Percentiles rank a stretch among this genome's conserved stretches.
These are phyloP conservation scores for Ambrosia hybrid DNA, from an alignment of 140 eudicot genomes.

Conservation along the genomic window DNA sequence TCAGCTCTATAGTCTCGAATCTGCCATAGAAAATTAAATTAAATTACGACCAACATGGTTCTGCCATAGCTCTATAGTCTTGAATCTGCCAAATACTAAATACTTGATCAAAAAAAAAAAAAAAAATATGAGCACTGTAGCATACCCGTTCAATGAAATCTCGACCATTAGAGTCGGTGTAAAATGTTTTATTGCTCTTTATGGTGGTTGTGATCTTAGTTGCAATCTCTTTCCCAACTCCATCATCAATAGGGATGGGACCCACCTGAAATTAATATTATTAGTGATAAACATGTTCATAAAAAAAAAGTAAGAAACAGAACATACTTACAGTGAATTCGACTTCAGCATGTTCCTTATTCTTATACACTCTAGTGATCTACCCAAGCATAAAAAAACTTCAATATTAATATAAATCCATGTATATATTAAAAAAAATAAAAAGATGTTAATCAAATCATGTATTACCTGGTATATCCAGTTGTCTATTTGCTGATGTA, in stretches of 20 bases:
- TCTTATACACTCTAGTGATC: slow-evolving; percentile 89
- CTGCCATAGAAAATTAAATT: slow-evolving; percentile 36
- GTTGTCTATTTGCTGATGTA: slow-evolving; percentile 74
- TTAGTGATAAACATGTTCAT: neutral
- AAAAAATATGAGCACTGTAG: neutral
- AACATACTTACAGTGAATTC: slow-evolving; percentile 63
- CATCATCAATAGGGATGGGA: slow-evolving; percentile 76
- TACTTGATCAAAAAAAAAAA: neutral
- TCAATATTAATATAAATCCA: neutral
- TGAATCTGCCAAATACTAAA: neutral
- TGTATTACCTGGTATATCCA: slow-evolving; percentile 91
- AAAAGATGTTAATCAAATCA: slow-evolving; percentile 6
- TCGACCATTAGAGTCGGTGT: slow-evolving; percentile 81
- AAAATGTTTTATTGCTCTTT: slow-evolving; percentile 69
- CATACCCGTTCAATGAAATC: slow-evolving; percentile 76
- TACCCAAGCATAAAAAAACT: slow-evolving; percentile 28
- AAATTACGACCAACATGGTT: neutral
- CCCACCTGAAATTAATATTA: slow-evolving; percentile 57
- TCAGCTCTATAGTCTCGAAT: slow-evolving; percentile 82
- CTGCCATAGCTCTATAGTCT: too few species aligned
- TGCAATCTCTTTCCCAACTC: slow-evolving; percentile 74
- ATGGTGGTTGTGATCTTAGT: too few species aligned
- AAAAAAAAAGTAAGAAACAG: neutral
- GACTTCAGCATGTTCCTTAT: slow-evolving; percentile 87
- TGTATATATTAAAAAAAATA: neutral